These are phyloP conservation scores for Tetrapisispora phaffii DNA, from an alignment of 805 yeast species.

Conservation along the genomic window DNA sequence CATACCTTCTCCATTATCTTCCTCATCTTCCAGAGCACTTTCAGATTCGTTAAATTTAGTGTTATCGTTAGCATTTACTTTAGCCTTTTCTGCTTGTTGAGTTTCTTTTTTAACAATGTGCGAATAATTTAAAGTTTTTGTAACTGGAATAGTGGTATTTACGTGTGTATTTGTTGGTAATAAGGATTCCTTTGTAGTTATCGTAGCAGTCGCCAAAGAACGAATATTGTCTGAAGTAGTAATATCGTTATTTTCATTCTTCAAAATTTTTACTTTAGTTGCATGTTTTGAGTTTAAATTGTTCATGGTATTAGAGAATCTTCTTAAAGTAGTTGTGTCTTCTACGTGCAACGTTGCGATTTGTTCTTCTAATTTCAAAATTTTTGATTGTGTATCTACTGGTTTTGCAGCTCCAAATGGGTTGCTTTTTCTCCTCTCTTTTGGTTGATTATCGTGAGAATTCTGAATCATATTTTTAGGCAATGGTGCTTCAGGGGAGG, in stretches of 20 bases:
- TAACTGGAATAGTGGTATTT: background rate
- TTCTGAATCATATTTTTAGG: background rate
- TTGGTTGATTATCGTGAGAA: conserved; percentile 15
- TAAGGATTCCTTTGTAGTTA: background rate
- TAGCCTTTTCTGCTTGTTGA: background rate
- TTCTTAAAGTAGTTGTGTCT: conserved; percentile 29
- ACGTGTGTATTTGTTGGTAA: background rate
- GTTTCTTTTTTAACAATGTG: conserved; percentile 1
- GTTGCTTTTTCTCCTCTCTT: conserved; percentile 37
- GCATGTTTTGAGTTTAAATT: background rate
- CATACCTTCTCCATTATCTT: conserved; percentile 1
- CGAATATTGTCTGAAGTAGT: background rate
- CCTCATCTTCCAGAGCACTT: background rate
- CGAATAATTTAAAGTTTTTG: conserved; percentile 4
- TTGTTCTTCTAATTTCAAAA: conserved; percentile 49
- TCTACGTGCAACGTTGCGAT: conserved; percentile 36
- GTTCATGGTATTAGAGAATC: conserved; percentile 11
- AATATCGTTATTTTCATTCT: conserved; percentile 1
- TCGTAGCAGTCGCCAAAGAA: background rate
- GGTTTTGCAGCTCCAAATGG: conserved; percentile 86
- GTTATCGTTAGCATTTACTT: too few relatives aligned
- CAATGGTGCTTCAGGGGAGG: conserved; percentile 20
- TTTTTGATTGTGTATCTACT: conserved; percentile 61
- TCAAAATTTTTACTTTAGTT: conserved; percentile 1
- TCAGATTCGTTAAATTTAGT: background rate